Conservation (phyloP, 768 basidiomycete species). For the Pilatotrama ljubarskyi region DNA sequence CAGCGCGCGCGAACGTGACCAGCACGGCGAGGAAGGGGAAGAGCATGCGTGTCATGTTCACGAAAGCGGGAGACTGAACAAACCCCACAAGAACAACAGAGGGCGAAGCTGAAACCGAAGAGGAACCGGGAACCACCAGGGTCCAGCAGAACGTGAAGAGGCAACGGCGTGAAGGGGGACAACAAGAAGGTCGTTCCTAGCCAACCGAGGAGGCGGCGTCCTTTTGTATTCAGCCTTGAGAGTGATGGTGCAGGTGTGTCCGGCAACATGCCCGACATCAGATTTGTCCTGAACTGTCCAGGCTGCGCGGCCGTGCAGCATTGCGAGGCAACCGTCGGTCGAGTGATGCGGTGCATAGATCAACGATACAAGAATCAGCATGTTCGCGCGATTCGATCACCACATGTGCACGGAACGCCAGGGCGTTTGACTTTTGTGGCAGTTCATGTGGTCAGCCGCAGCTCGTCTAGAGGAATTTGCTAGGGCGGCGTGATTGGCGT, state of each 20-base stretch:
- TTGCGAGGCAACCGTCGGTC: constrained; percentile 3
- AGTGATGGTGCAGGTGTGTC: not conserved
- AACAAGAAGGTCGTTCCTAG: not conserved
- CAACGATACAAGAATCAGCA: not conserved
- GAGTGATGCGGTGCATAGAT: not conserved
- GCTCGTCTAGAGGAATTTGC: too few species aligned
- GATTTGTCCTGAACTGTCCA: not conserved
- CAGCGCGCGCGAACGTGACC: constrained; percentile 16
- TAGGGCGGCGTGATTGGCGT: too few species aligned
- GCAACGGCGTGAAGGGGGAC: not conserved
- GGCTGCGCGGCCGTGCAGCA: not conserved
- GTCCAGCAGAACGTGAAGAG: constrained; percentile 7
- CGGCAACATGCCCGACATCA: not conserved
- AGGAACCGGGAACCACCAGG: constrained; percentile 21
- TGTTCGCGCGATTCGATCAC: not conserved
- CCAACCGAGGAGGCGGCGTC: not conserved
- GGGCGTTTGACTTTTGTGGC: too few species aligned
- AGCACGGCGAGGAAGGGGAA: constrained; percentile 15
- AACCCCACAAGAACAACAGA: not conserved
- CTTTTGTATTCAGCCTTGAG: not conserved
- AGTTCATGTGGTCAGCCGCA: too few species aligned
- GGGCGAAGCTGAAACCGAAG: not conserved
- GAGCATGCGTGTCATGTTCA: constrained; percentile 13
- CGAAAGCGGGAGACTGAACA: not conserved
- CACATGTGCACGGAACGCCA: not conserved